Conservation (phyloP, 306 rosid species). For the Luffa acutangula region DNA sequence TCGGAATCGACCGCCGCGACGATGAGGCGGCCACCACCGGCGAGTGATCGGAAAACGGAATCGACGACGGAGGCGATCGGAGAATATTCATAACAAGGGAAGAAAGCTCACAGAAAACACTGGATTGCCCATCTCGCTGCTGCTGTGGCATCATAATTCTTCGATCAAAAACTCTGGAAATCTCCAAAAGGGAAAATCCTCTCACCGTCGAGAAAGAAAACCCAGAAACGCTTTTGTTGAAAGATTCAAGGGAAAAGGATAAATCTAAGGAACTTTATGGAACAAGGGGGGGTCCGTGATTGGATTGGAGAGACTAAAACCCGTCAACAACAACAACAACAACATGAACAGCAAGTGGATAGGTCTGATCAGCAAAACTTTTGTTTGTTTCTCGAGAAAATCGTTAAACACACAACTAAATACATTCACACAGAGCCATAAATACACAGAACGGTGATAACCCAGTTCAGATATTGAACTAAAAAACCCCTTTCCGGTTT, state of each 20-base stretch:
- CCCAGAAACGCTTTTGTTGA: conserved; percentile 25
- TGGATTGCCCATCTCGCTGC: conserved; percentile 40
- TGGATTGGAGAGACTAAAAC: conserved; percentile 33
- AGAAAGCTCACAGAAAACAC: conserved; percentile 58
- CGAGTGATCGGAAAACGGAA: conserved; percentile 12
- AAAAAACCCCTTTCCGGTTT: not conserved
- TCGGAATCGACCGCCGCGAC: not conserved
- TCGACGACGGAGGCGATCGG: conserved; percentile 46
- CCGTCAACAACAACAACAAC: not conserved
- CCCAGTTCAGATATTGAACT: not conserved
- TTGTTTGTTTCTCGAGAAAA: not conserved
- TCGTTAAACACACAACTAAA: not conserved
- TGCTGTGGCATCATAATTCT: conserved; percentile 40
- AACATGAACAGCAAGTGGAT: not conserved
- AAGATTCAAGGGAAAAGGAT: conserved; percentile 40
- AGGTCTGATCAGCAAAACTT: not conserved
- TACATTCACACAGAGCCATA: not conserved
- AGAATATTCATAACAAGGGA: conserved; percentile 58
- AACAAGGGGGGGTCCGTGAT: not conserved
- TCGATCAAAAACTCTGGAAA: not conserved
- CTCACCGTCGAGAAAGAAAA: not conserved
- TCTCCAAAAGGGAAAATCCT: not conserved
- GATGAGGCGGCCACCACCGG: not conserved
- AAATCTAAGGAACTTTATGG: not conserved
- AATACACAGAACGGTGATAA: not conserved